Evolutionary conservation across 139 green algal genomes (phyloP), one percentile per base, ranked within the genome.

Genomic region (Diplosphaera chodatii): DNA sequence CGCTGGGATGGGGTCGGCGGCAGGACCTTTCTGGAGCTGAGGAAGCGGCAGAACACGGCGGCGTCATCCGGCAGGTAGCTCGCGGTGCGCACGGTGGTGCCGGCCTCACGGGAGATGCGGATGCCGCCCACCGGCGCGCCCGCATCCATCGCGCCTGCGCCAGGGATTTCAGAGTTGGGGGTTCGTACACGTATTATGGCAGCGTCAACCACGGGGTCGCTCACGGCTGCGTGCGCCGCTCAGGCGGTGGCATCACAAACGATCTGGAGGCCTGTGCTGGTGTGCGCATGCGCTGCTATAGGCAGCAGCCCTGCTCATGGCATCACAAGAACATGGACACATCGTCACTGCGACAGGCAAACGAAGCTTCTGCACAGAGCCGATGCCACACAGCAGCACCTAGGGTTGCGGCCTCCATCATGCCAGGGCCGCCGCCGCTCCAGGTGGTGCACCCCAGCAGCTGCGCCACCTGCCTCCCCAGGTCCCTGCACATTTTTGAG

Each of bases 381-480:
- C 22, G 32, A 70, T 37, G 67, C 2, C 15, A 21, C 25, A 32
- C 1, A 34, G 0, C 3, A 28, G 22, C 15, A 67, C 72, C 72
- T 56, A 69, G 10, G 32, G 66, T 76, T 16, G 80, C 83, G 4
- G 80, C 83, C 31, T 88, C 74, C 86, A 91, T 90, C 85, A 91
- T 90, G 67, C 86, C 86, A 0, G 86, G 86, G 8, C 86, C 86
- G 1, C 86, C 86, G 55, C 83, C 86, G 1, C 78, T 87, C 86
- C 86, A 91, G 16, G 84, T 87, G 27, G 86, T 85, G 67, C 64
- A 78, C 30, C 77, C 76, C 62, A 91, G 83, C 70, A 91, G 83
- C n/a, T 63, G 21, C 2, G 84, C 74, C 55, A 90, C 81, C 27
- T 79, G 56, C 20, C 27, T 6, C 0, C 79, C 79, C 48, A 88